Conservation (phyloP, 129 eudicot species). For the Tanacetum coccineum region DNA sequence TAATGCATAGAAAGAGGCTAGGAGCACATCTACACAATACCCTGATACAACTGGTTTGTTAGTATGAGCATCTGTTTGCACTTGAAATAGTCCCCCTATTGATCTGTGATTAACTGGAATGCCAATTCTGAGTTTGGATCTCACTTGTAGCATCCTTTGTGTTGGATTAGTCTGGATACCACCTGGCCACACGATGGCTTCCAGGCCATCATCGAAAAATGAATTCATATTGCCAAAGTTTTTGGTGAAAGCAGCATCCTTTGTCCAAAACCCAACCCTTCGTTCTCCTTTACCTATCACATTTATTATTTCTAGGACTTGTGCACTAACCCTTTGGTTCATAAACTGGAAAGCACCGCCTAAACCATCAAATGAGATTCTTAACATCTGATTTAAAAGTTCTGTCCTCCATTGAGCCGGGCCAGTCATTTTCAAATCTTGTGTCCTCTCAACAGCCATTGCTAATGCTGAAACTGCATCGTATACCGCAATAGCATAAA, state of each 20-base stretch:
- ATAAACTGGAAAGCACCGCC: conserved; percentile 42
- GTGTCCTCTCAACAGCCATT: conserved; percentile 30
- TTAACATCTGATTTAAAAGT: conserved; percentile 27
- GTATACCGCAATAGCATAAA: conserved; percentile 46
- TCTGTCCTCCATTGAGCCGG: neutral
- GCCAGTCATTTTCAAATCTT: neutral
- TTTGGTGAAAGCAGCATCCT: conserved; percentile 18
- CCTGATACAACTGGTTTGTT: neutral
- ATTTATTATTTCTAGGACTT: conserved; percentile 34
- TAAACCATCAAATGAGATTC: conserved; percentile 36
- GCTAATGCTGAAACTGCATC: conserved; percentile 54
- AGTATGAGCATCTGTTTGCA: neutral
- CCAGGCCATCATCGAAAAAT: neutral
- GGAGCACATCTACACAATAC: neutral
- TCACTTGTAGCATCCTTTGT: conserved; percentile 21
- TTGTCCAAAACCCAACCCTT: conserved; percentile 50
- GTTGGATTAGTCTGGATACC: conserved; percentile 10
- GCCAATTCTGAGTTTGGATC: conserved; percentile 9
- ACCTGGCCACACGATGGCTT: conserved; percentile 44
- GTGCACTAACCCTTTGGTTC: conserved; percentile 19
- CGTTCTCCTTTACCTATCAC: conserved; percentile 38
- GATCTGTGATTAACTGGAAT: neutral
- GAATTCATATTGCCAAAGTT: neutral
- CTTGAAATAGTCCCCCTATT: neutral
- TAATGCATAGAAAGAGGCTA: neutral